Percentiles rank a stretch among this genome's conserved stretches.
phyloP scores from a whole-genome alignment of 192 early-diverging fungal genomes.

The Rhizophagus sp. region DNA sequence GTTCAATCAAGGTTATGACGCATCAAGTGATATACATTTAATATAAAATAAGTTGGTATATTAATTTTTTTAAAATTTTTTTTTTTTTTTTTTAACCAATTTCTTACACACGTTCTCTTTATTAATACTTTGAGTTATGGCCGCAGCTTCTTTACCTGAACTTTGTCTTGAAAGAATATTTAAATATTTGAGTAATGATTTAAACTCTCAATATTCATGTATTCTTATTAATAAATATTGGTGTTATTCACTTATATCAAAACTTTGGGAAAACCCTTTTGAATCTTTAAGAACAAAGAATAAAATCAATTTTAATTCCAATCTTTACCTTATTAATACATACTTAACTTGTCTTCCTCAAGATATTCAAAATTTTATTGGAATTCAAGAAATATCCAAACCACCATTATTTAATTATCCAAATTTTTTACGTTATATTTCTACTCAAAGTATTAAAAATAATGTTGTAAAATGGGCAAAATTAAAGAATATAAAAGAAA shows the following conservation, averaged over 20 bases:
- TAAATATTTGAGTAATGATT: not conserved
- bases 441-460: not conserved
- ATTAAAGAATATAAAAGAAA: not conserved
- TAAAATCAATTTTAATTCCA: not conserved
- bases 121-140: not conserved
- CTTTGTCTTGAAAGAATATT: conserved; percentile 6
- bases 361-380: not conserved
- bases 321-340: not conserved
- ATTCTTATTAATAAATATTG: not conserved
- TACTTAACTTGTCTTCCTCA: not conserved
- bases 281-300: not conserved
- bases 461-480: not conserved
- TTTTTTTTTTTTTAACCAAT: too few relatives aligned
- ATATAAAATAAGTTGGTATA: too few relatives aligned
- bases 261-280: not conserved
- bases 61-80: too few relatives aligned
- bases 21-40: too few relatives aligned
- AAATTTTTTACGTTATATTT: not conserved
- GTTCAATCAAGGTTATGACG: too few relatives aligned
- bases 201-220: not conserved
- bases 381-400: not conserved
- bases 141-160: not conserved
- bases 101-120: not conserved
- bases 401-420: not conserved
- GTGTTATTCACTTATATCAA: not conserved